Evolutionary conservation across 1,284 basidiomycete genomes (phyloP), one percentile per base, ranked within the genome.

Genomic region (Cystobasidiaceae sp.): DNA sequence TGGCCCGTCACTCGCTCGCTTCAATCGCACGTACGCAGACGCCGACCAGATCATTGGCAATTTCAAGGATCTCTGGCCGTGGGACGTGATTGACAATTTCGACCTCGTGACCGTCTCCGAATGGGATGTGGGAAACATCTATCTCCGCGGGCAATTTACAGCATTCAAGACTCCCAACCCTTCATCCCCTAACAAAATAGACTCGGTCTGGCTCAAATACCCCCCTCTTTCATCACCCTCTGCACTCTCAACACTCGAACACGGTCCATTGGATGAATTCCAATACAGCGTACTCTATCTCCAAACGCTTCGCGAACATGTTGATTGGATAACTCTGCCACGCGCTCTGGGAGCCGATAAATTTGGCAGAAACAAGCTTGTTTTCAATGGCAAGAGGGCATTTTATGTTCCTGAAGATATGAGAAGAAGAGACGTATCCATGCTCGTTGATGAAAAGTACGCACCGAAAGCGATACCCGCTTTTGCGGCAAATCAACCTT

Each of bases 371-470:
- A 62, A 62, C 21, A 62, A 62, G 48, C 4, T 62, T 11, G 41
- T 62, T 11, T 25, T n/a, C 11, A 48, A 62, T 54, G 60, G 60
- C 3, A 51, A 54, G 28, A 62, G 41, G 27, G 34, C 34, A 9
- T 62, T 52, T n/a, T 62, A 62, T 54, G 60, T 62, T 6, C 60
- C 60, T 39, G 9, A 0, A 5, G 60, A 54, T 50, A 62, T 62
- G 60, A 51, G 45, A 9, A 39, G 60, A 15, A 52, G 50, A 21
- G 60, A 62, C 30, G 23, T 62, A 9, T 27, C 25, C 3, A 23
- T 62, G 7, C 27, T 54, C 2, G 23, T 62, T 15, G 45, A 62
- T 33, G 37, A 41, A 25, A 45, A 23, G 28, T 54, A 25, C 25
- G 43, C 23, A 3, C 60, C 60, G 0, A 48, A 6, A 3, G 23